Percentiles rank a stretch among this genome's conserved stretches.
Evolutionary conservation across 2,329 filamentous ascomycete genomes (phyloP).

Genomic region (Arthrinium puccinioides): DNA sequence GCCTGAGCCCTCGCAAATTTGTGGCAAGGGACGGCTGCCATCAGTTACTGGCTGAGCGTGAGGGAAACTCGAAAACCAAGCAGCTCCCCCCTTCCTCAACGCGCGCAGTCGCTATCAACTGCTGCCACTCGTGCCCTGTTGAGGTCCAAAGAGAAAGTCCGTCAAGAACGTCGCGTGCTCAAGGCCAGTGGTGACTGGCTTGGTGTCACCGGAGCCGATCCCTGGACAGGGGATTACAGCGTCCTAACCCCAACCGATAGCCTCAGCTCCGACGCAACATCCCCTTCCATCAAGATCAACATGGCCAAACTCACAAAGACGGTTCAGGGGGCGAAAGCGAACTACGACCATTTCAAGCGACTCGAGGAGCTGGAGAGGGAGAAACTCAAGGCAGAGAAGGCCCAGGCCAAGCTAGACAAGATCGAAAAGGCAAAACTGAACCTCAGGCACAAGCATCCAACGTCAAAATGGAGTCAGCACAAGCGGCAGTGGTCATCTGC

Average conservation of each 20-base stretch:
- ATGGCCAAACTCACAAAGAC: conserved; percentile 24
- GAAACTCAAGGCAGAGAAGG: conserved; percentile 23
- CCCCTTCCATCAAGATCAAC: conserved; percentile 20
- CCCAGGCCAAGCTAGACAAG: conserved; percentile 33
- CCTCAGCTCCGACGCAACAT: conserved; percentile 33
- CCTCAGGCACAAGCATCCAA: conserved; percentile 23
- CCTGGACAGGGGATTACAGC: conserved; percentile 45
- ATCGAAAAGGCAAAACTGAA: conserved; percentile 33
- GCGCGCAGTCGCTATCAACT: conserved; percentile 8
- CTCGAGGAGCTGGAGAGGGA: conserved; percentile 35
- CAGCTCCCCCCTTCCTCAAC: conserved; percentile 4
- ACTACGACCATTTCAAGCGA: conserved; percentile 26
- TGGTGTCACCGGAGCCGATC: conserved; percentile 52
- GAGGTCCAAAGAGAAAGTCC: conserved; percentile 21
- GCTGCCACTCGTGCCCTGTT: conserved; percentile 12
- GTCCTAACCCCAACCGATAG: conserved; percentile 38
- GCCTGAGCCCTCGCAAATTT: no score
- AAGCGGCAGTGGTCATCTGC: conserved; percentile 44
- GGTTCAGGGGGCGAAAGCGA: conserved; percentile 25
- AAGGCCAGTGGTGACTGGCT: conserved; percentile 51
- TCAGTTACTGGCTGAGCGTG: not conserved
- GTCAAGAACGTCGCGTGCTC: conserved; percentile 35
- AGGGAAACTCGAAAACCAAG: not conserved
- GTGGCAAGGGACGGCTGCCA: not conserved
- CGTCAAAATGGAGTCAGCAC: conserved; percentile 36